These are phyloP conservation scores for Thuidium tamariscinum DNA, from an alignment of 225 moss, liverwort and hornwort species.

Conservation along the genomic window DNA sequence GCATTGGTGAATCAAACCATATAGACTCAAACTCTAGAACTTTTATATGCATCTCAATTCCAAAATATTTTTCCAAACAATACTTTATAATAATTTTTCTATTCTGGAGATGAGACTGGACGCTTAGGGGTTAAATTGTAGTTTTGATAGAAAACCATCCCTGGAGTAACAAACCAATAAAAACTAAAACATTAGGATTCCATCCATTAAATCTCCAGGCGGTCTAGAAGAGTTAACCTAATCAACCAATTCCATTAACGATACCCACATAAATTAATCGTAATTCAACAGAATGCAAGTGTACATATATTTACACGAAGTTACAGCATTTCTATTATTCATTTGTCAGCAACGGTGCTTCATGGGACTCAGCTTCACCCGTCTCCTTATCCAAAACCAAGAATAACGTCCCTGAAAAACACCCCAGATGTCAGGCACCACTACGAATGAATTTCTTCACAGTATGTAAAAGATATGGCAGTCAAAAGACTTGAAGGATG, in stretches of 20 bases:
- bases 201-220: no score
- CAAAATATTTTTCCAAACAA: no score
- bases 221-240: background rate
- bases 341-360: slow-evolving; percentile 15
- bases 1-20: no score
- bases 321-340: slow-evolving; percentile 11
- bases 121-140: background rate
- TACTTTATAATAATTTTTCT: no score
- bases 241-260: background rate
- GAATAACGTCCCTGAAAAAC: slow-evolving; percentile 12
- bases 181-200: background rate
- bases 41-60: no score
- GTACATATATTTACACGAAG: background rate
- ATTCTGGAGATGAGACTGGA: no score
- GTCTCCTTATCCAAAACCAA: background rate
- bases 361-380: background rate
- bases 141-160: background rate
- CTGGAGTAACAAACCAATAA: background rate
- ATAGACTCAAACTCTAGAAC: no score
- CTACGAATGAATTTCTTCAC: background rate
- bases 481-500: background rate
- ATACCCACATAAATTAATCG: background rate
- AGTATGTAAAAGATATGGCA: background rate
- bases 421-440: background rate
- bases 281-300: background rate